Percentiles rank a stretch among this genome's conserved stretches.
These are phyloP conservation scores for Fusarium sp. DNA, from an alignment of 2,329 filamentous ascomycete species.

Conservation along the genomic window DNA sequence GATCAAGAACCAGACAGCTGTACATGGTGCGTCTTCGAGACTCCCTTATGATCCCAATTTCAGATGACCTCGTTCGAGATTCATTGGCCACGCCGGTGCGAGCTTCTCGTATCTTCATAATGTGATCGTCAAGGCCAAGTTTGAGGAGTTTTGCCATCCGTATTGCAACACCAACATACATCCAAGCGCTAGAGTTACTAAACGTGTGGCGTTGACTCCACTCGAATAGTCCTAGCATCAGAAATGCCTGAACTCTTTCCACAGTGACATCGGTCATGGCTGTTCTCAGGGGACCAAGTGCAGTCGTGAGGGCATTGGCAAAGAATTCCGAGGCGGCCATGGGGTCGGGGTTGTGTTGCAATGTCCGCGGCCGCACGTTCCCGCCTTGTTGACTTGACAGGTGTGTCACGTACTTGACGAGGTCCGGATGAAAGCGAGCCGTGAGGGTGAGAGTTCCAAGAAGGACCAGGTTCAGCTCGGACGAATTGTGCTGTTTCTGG, in stretches of 20 bases:
- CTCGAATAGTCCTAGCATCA: slow-evolving; percentile 79
- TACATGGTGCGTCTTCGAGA: slow-evolving; percentile 77
- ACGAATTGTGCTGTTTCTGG: slow-evolving; percentile 50
- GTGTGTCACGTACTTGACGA: slow-evolving; percentile 66
- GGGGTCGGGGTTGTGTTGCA: slow-evolving; percentile 58
- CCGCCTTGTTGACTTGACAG: slow-evolving; percentile 50
- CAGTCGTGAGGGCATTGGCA: slow-evolving; percentile 67
- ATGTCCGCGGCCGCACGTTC: slow-evolving; percentile 49
- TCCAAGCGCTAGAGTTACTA: slow-evolving; percentile 72
- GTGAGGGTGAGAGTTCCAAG: slow-evolving; percentile 77
- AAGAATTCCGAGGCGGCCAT: slow-evolving; percentile 73
- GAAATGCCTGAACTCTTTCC: slow-evolving; percentile 73
- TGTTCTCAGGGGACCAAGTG: slow-evolving; percentile 60
- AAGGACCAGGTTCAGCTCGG: slow-evolving; percentile 68
- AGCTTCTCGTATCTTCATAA: slow-evolving; percentile 6
- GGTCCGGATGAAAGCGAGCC: slow-evolving; percentile 72
- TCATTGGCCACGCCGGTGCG: neutral
- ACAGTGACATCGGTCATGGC: slow-evolving; percentile 66
- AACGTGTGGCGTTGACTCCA: slow-evolving; percentile 71
- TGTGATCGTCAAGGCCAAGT: slow-evolving; percentile 67
- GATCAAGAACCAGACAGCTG: slow-evolving; percentile 79
- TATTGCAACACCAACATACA: slow-evolving; percentile 73
- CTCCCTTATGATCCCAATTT: slow-evolving; percentile 67
- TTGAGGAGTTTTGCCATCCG: slow-evolving; percentile 72
- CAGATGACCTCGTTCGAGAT: slow-evolving; percentile 26